Conservation (phyloP, 2,329 filamentous ascomycete species). For the Epichloe glyceriae region DNA sequence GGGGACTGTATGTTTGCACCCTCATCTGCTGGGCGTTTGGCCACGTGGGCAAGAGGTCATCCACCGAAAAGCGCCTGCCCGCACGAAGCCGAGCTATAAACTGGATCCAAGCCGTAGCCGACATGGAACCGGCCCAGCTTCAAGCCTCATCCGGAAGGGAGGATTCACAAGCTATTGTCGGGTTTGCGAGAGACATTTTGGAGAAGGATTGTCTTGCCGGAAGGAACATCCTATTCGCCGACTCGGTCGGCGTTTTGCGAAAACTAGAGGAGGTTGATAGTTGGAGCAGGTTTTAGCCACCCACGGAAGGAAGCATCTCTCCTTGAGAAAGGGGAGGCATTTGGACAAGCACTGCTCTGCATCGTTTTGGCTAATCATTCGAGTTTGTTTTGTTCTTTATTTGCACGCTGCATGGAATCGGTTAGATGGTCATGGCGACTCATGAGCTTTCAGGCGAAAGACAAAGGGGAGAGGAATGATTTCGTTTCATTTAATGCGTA, state of each 20-base stretch:
- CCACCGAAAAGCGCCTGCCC: constrained; percentile 10
- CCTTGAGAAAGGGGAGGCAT: neutral
- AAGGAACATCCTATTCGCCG: constrained; percentile 36
- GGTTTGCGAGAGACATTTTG: constrained; percentile 32
- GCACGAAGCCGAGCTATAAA: constrained; percentile 16
- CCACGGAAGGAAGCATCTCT: neutral
- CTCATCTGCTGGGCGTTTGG: constrained; percentile 48
- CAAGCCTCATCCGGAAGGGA: constrained; percentile 19
- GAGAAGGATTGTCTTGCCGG: constrained; percentile 36
- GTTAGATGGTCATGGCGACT: neutral
- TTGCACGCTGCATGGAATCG: too few relatives aligned
- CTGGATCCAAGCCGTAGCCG: constrained; percentile 29
- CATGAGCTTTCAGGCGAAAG: neutral
- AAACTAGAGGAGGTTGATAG: constrained; percentile 34
- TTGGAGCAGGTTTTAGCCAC: constrained; percentile 20
- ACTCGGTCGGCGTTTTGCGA: constrained; percentile 38
- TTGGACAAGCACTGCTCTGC: neutral
- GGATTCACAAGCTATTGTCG: constrained; percentile 35
- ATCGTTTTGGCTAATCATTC: too few relatives aligned
- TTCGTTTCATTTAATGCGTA: neutral
- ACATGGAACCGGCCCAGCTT: constrained; percentile 26
- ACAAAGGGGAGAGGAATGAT: neutral
- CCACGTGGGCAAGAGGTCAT: constrained; percentile 16
- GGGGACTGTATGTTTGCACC: constrained; percentile 42
- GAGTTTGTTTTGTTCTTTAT: too few relatives aligned